Evolutionary conservation across 805 yeast genomes (phyloP).

Genomic region (Pichia manshurica): DNA sequence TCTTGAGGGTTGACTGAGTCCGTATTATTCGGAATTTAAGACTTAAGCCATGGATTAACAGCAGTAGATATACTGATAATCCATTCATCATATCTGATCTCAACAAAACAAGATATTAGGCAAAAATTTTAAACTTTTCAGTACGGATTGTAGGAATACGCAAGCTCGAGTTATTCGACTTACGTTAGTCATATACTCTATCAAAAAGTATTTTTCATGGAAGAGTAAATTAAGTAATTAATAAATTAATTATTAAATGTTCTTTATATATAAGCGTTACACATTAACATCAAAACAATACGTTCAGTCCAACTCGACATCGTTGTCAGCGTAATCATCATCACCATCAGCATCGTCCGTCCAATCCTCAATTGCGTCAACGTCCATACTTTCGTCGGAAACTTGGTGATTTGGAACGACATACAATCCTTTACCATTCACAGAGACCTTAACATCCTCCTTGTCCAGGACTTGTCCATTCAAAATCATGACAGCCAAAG

Average conservation of each 20-base stretch:
- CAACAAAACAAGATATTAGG: too few species aligned
- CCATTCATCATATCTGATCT: too few species aligned
- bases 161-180: too few species aligned
- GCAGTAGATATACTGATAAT: too few species aligned
- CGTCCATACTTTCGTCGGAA: conserved; percentile 46
- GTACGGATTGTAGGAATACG: too few species aligned
- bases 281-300: background rate
- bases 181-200: too few species aligned
- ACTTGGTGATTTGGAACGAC: conserved; percentile 84
- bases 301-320: conserved; percentile 21
- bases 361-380: conserved; percentile 54
- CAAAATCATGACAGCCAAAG: conserved; percentile 80
- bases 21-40: too few species aligned
- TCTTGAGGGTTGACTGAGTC: too few species aligned
- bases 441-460: conserved; percentile 69
- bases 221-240: too few species aligned
- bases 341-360: conserved; percentile 60
- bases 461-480: conserved; percentile 84
- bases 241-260: background rate
- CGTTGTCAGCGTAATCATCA: conserved; percentile 31
- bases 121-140: too few species aligned
- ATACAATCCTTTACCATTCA: conserved; percentile 57
- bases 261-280: background rate
- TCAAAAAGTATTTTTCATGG: too few species aligned
- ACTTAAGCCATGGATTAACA: too few species aligned